Conservation (phyloP, 345 rosid genomes). For the Durio zibethinus region DNA sequence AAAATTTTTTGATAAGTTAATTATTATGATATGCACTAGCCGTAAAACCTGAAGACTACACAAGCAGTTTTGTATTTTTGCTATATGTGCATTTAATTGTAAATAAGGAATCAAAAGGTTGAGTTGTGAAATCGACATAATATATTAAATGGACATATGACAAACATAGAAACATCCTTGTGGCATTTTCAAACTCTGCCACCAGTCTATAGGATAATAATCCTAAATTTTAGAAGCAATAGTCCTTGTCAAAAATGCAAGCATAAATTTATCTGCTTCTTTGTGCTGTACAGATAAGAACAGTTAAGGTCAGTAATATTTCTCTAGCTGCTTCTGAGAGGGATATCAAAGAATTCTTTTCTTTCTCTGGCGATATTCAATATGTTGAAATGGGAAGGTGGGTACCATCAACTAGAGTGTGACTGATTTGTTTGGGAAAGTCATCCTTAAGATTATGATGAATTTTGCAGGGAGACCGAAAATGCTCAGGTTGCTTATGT, state of each 20-base stretch:
- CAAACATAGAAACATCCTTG: not conserved
- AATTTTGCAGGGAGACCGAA: conserved; percentile 34
- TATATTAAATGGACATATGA: not conserved
- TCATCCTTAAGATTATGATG: not conserved
- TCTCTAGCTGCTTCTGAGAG: conserved; percentile 29
- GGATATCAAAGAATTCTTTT: conserved; percentile 48
- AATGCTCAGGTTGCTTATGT: conserved; percentile 39
- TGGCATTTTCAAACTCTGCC: not conserved
- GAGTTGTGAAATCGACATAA: not conserved
- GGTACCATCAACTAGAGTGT: not conserved
- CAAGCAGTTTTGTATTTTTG: not conserved
- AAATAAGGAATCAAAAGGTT: not conserved
- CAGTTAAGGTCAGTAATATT: conserved; percentile 45
- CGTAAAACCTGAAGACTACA: not conserved
- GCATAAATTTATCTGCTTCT: not conserved
- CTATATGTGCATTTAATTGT: not conserved
- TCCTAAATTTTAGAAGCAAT: not conserved
- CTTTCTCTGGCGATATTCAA: conserved; percentile 46
- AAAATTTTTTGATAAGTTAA: not conserved
- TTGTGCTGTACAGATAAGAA: conserved; percentile 31
- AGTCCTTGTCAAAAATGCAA: not conserved
- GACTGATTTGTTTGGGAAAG: not conserved
- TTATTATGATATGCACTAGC: not conserved
- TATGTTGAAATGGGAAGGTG: conserved; percentile 47
- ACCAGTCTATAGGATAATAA: not conserved